phyloP scores from a whole-genome alignment of 768 basidiomycete genomes.

The Tylopilus vinaceipallidus region DNA sequence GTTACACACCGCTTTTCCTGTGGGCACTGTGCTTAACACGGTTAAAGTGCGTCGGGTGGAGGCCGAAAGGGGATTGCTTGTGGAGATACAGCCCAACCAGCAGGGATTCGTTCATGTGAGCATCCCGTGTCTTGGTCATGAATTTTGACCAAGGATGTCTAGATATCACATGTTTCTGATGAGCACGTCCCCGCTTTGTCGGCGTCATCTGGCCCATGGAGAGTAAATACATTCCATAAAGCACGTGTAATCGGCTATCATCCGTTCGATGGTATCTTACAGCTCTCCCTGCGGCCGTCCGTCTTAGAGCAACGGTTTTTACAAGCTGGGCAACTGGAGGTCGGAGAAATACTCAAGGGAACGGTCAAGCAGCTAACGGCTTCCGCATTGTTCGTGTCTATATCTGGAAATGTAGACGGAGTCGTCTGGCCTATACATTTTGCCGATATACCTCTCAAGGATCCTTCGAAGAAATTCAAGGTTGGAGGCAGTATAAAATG shows the following conservation, averaged over 20 bases:
- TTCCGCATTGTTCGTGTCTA: constrained; percentile 76
- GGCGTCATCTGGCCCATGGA: constrained; percentile 72
- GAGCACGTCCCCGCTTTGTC: constrained; percentile 84
- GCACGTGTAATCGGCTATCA: constrained; percentile 88
- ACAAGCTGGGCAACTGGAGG: constrained; percentile 74
- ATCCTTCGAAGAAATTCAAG: constrained; percentile 90
- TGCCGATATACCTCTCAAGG: constrained; percentile 91
- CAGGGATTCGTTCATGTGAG: constrained; percentile 88
- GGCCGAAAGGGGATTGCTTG: constrained; percentile 76
- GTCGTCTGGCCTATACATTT: constrained; percentile 94
- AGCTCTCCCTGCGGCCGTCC: constrained; percentile 82
- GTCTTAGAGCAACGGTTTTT: constrained; percentile 85
- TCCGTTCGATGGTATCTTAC: constrained; percentile 81
- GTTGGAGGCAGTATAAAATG: constrained; percentile 80
- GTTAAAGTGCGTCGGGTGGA: constrained; percentile 77
- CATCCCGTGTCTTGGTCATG: constrained; percentile 7
- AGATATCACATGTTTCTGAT: constrained; percentile 95
- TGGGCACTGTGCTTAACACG: constrained; percentile 70
- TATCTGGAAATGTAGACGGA: constrained; percentile 87
- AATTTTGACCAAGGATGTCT: constrained; percentile 1
- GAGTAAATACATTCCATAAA: constrained; percentile 70
- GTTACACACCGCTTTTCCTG: constrained; percentile 60
- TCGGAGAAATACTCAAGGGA: constrained; percentile 85
- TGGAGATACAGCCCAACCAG: constrained; percentile 59
- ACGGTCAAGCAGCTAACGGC: constrained; percentile 84